phyloP scores from a whole-genome alignment of 208 protist genomes.

The Wallacemonas sp. region DNA sequence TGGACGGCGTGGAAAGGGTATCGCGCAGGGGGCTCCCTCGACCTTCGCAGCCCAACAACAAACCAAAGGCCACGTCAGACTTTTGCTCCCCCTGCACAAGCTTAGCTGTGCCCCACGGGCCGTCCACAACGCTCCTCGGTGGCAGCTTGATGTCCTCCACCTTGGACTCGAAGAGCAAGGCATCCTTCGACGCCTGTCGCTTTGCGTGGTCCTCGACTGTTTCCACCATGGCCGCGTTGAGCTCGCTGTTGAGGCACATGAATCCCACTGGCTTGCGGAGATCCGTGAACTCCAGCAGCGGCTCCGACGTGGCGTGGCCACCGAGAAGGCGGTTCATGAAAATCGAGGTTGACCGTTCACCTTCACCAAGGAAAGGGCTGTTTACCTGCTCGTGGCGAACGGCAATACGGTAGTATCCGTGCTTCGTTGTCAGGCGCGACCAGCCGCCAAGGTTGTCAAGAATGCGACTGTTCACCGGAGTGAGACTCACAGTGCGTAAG shows the following conservation, averaged over 20 bases:
- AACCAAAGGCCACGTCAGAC: slow-evolving; percentile 31
- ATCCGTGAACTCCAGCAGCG: slow-evolving; percentile 80
- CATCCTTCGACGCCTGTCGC: slow-evolving; percentile 16
- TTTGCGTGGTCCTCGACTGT: slow-evolving; percentile 49
- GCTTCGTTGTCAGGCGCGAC: slow-evolving; percentile 67
- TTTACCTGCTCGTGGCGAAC: slow-evolving; percentile 82
- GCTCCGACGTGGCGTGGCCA: slow-evolving; percentile 32
- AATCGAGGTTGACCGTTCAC: slow-evolving; percentile 43
- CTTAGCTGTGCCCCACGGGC: slow-evolving; percentile 38
- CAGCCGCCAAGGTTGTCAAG: slow-evolving; percentile 77
- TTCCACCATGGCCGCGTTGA: slow-evolving; percentile 60
- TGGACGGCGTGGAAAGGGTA: slow-evolving; percentile 34
- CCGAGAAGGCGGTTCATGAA: slow-evolving; percentile 56
- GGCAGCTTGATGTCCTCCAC: slow-evolving; percentile 48
- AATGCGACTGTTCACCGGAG: slow-evolving; percentile 79
- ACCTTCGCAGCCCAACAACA: slow-evolving; percentile 84
- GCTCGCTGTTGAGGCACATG: slow-evolving; percentile 77
- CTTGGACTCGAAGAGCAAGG: slow-evolving; percentile 49
- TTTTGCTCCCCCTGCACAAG: slow-evolving; percentile 23
- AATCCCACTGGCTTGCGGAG: slow-evolving; percentile 78
- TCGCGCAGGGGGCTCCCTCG: slow-evolving; percentile 74
- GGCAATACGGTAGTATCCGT: slow-evolving; percentile 85
- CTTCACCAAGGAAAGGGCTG: slow-evolving; percentile 39
- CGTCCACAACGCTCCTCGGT: slow-evolving; percentile 30
- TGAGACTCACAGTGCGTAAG: slow-evolving; percentile 79